These are phyloP conservation scores for Drechmeria coniospora DNA, from an alignment of 2,329 filamentous ascomycete genomes.

Conservation along the genomic window DNA sequence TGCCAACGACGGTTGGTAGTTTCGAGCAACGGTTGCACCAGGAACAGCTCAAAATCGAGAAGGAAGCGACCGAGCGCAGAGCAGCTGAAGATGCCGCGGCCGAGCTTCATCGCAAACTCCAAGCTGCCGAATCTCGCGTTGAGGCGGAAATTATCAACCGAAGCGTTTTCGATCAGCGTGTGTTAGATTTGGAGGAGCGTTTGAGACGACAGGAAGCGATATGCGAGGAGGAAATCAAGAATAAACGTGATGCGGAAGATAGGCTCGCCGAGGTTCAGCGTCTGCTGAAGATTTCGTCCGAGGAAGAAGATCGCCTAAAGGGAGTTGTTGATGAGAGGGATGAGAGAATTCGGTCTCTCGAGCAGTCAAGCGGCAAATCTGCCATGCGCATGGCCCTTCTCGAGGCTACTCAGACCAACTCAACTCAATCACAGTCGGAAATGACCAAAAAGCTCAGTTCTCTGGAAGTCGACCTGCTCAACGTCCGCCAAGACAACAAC, in stretches of 20 bases:
- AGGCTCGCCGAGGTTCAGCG: constrained; percentile 57
- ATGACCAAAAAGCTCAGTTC: constrained; percentile 37
- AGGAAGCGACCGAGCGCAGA: constrained; percentile 32
- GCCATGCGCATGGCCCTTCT: constrained; percentile 50
- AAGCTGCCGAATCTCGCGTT: constrained; percentile 41
- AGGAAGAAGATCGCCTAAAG: constrained; percentile 54
- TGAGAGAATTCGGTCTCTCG: constrained; percentile 44
- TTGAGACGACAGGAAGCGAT: constrained; percentile 47
- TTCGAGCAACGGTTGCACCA: constrained; percentile 40
- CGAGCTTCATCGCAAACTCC: constrained; percentile 38
- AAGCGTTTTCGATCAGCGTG: constrained; percentile 42
- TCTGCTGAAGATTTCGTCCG: constrained; percentile 51
- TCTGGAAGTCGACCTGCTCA: constrained; percentile 38
- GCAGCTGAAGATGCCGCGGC: constrained; percentile 36
- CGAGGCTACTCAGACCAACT: constrained; percentile 48
- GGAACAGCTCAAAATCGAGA: constrained; percentile 32
- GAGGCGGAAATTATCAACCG: constrained; percentile 47
- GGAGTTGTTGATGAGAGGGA: constrained; percentile 54
- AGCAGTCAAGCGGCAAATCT: constrained; percentile 38
- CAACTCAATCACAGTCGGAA: constrained; percentile 37
- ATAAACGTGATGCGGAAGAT: constrained; percentile 55
- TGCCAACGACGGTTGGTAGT: constrained; percentile 43
- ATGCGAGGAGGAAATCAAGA: constrained; percentile 47
- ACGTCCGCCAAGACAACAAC: constrained; percentile 39
- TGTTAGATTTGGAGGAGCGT: constrained; percentile 54